Conservation (phyloP, 2,329 filamentous ascomycete species). For the Tolypocladium ophioglossoides region DNA sequence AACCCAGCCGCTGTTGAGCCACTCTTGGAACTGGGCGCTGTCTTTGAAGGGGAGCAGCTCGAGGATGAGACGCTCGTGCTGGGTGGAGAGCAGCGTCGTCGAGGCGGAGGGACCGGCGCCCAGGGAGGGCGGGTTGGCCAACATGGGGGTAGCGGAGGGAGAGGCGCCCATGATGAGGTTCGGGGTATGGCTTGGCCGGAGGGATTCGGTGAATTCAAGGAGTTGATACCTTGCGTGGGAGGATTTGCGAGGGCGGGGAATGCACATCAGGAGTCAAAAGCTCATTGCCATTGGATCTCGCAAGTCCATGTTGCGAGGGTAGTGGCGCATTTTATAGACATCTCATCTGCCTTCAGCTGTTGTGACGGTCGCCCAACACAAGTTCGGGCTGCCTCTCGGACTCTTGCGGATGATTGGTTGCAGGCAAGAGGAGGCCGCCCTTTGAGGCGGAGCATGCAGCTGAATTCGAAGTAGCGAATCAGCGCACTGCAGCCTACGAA, state of each 20-base stretch:
- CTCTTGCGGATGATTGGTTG: neutral
- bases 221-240: neutral
- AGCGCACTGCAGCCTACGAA: neutral
- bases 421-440: neutral
- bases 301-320: neutral
- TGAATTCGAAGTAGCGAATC: neutral
- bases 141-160: neutral
- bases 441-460: neutral
- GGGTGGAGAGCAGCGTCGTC: constrained; percentile 10
- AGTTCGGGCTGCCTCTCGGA: neutral
- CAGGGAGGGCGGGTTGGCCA: neutral
- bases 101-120: neutral
- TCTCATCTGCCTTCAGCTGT: neutral
- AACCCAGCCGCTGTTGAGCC: constrained; percentile 20
- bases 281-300: too few relatives aligned
- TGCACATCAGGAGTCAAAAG: neutral
- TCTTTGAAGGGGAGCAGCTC: constrained; percentile 28
- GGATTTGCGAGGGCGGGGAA: neutral
- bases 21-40: constrained; percentile 20
- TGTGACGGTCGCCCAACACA: neutral
- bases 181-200: neutral
- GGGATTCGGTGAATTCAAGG: neutral
- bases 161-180: neutral
- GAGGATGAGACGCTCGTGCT: constrained; percentile 27
- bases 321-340: neutral